Evolutionary conservation across 148 eudicot genomes (phyloP).

Genomic region (Chenopodium quinoa): DNA sequence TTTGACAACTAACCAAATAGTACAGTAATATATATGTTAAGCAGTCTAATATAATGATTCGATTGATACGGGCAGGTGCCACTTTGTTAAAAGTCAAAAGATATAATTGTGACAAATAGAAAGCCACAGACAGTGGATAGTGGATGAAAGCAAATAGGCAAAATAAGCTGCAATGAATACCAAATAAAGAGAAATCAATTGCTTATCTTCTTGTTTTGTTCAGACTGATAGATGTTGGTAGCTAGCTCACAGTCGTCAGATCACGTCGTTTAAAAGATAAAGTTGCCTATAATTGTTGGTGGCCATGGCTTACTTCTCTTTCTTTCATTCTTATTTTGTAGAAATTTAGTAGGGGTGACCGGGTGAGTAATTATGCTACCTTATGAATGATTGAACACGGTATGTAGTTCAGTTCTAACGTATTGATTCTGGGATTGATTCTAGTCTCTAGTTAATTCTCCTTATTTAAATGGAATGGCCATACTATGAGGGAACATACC

Average conservation of each 20-base stretch:
- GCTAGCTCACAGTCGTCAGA: neutral
- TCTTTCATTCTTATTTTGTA: neutral
- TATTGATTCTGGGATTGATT: too few relatives aligned
- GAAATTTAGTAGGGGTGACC: too few relatives aligned
- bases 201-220: neutral
- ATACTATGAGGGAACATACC: neutral
- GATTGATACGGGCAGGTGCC: constrained; percentile 5
- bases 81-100: constrained; percentile 29
- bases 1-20: neutral
- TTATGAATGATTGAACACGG: too few relatives aligned
- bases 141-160: constrained; percentile 12
- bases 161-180: constrained; percentile 12
- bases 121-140: constrained; percentile 33
- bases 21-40: constrained; percentile 8
- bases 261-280: neutral
- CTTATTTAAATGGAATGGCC: neutral
- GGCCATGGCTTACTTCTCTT: neutral
- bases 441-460: too few relatives aligned
- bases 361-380: too few relatives aligned
- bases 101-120: constrained; percentile 26
- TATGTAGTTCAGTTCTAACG: too few relatives aligned
- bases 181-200: neutral
- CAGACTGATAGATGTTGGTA: neutral
- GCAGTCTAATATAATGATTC: constrained; percentile 15
- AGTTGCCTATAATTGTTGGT: neutral